Evolutionary conservation across 139 green algal genomes (phyloP), one percentile per base, ranked within the genome.

Genomic region (Coelastrella sp.): DNA sequence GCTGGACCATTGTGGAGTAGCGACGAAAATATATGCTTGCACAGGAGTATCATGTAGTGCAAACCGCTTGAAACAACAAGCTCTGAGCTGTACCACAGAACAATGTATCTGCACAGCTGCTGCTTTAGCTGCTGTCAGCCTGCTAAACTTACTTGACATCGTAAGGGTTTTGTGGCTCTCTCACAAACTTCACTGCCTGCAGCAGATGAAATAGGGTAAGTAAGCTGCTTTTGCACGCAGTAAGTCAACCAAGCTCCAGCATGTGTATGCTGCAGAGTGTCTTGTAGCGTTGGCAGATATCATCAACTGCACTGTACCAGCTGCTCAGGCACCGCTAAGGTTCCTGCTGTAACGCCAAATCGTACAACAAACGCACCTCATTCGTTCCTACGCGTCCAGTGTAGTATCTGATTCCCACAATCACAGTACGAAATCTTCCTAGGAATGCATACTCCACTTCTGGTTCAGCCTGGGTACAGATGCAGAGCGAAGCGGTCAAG

Each of bases 151-250:
- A 86, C 89, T 91, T 92, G 50, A 43, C 15, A 38, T 95, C 92
- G 63, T 95, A 94, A 0, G 85, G 85, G 76, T 95, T 95, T 27
- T 90, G 17, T 0, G 90, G 92, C 81, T 95, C 91, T 0, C 92
- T 69, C 0, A 86, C 62, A 19, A 95, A 87, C 34, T 77, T 66
- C 2, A 95, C 91, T 87, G 92, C 92, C 90, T 93, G 83, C 71
- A 76, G 15, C 21, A 27, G 19, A 64, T 0, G 21, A 27, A 19
- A 64, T 2, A 64, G 21, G 0, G 17, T 9, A 64, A 7, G 8
- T 5, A 34, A 27, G 1, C 2, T 64, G 53, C 17, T 32, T 9
- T n/a, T 32, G 17, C 17, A 64, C 6, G 5, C n/a, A n/a, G n/a
- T n/a, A n/a, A n/a, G n/a, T n/a, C n/a, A n/a, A n/a, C n/a, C n/a